Percentiles rank a stretch among this genome's conserved stretches.
phyloP scores from a whole-genome alignment of 208 protist genomes.

The Leishmania tarentolae region DNA sequence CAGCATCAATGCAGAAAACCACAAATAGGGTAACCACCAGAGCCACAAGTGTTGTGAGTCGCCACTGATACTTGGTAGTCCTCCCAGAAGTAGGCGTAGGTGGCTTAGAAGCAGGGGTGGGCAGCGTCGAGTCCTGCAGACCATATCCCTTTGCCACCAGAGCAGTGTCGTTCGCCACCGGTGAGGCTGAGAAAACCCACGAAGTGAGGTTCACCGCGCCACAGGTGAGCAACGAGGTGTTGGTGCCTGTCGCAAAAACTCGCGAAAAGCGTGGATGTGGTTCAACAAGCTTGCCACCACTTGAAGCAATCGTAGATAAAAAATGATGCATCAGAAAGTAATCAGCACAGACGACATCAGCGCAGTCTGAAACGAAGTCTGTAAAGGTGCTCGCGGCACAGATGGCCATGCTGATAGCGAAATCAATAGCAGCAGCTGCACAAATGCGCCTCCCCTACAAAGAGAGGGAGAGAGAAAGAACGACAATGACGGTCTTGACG shows the following conservation, averaged over 20 bases:
- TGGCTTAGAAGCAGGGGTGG: too few relatives aligned
- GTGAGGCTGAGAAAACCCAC: neutral
- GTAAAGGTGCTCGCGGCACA: neutral
- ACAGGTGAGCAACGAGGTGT: neutral
- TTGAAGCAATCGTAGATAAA: neutral
- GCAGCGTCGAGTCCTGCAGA: neutral
- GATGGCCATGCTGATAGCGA: constrained; percentile 4
- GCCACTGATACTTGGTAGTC: neutral
- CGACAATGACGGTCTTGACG: neutral
- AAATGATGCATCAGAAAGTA: constrained; percentile 8
- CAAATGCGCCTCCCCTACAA: neutral
- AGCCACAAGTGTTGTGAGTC: neutral
- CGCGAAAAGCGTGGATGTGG: neutral
- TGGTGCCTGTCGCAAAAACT: neutral
- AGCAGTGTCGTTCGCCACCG: neutral
- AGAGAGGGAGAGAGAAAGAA: neutral
- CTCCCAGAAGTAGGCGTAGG: neutral
- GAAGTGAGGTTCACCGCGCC: constrained; percentile 16
- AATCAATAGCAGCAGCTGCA: too few relatives aligned
- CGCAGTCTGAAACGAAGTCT: constrained; percentile 30
- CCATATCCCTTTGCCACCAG: neutral
- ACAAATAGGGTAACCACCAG: neutral
- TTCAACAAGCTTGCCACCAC: neutral
- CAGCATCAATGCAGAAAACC: neutral
- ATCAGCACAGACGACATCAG: constrained; percentile 22